Evolutionary conservation across 73 alveolate genomes (phyloP).

Genomic region (Uronychia binucleata): DNA sequence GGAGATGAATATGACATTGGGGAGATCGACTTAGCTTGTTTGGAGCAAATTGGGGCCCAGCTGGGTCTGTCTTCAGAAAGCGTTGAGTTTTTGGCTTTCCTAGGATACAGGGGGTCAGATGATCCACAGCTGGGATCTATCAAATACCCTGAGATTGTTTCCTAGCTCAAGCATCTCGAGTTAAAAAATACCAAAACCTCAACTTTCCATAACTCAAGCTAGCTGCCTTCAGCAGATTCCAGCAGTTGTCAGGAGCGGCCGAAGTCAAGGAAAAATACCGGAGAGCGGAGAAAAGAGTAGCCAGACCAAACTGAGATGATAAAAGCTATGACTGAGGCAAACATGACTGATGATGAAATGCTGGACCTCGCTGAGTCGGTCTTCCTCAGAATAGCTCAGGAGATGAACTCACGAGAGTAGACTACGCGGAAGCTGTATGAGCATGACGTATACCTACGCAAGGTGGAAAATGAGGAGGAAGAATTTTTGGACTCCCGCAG

Average conservation of each 20-base stretch:
- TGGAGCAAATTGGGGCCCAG: not conserved
- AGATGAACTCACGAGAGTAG: not conserved
- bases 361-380: constrained; percentile 51
- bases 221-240: not conserved
- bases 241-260: not conserved
- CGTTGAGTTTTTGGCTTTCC: not conserved
- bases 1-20: not conserved
- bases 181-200: too few relatives aligned
- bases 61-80: not conserved
- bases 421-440: constrained; percentile 16
- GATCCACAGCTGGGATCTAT: not conserved
- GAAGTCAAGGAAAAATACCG: not conserved
- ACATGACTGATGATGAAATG: constrained; percentile 47
- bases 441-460: not conserved
- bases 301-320: not conserved
- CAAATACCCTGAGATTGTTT: too few relatives aligned
- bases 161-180: too few relatives aligned
- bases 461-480: not conserved
- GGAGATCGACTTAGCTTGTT: not conserved
- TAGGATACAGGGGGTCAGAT: not conserved
- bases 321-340: not conserved
- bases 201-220: not conserved
- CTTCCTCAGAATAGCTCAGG: constrained; percentile 39
- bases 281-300: not conserved
- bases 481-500: not conserved